These are phyloP conservation scores for Coemansia biformis DNA, from an alignment of 192 early-diverging fungal genomes.

Conservation along the genomic window DNA sequence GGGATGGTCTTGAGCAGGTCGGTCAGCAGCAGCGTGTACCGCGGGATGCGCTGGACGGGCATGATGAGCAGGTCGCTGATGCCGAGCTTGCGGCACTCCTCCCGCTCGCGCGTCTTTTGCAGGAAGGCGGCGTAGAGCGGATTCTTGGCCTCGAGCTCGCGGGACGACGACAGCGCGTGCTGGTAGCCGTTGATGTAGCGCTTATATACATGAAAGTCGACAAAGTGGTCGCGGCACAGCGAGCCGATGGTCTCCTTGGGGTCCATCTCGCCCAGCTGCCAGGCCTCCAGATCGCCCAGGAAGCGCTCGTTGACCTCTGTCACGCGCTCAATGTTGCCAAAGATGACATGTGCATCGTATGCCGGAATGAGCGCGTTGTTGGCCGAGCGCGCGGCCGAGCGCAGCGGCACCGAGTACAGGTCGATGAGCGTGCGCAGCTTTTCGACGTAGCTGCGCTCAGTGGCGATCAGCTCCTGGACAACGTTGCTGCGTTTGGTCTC, in stretches of 20 bases:
- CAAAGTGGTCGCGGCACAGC: slow-evolving; percentile 54
- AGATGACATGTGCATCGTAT: slow-evolving; percentile 56
- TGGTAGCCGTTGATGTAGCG: slow-evolving; percentile 60
- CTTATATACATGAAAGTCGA: slow-evolving; percentile 58
- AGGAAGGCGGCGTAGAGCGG: slow-evolving; percentile 52
- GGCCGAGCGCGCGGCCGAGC: slow-evolving; percentile 47
- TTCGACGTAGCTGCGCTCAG: slow-evolving; percentile 60
- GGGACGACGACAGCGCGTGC: slow-evolving; percentile 53
- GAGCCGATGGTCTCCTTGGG: slow-evolving; percentile 50
- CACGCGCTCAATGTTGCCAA: slow-evolving; percentile 59
- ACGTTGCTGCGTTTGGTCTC: slow-evolving; percentile 49
- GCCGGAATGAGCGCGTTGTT: slow-evolving; percentile 54
- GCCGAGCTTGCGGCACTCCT: slow-evolving; percentile 57
- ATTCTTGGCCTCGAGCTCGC: slow-evolving; percentile 53
- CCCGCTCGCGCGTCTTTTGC: slow-evolving; percentile 52
- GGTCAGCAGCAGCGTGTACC: slow-evolving; percentile 66
- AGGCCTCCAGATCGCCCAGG: slow-evolving; percentile 51
- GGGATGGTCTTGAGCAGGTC: slow-evolving; percentile 43
- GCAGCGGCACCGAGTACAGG: slow-evolving; percentile 54
- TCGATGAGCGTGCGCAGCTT: slow-evolving; percentile 53
- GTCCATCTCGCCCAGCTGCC: slow-evolving; percentile 35
- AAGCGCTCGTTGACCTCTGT: slow-evolving; percentile 53
- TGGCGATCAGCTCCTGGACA: slow-evolving; percentile 57
- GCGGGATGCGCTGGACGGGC: slow-evolving; percentile 73
- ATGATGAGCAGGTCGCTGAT: slow-evolving; percentile 71